Conservation (phyloP, 2,329 filamentous ascomycete species). For the Fusarium torreyae region DNA sequence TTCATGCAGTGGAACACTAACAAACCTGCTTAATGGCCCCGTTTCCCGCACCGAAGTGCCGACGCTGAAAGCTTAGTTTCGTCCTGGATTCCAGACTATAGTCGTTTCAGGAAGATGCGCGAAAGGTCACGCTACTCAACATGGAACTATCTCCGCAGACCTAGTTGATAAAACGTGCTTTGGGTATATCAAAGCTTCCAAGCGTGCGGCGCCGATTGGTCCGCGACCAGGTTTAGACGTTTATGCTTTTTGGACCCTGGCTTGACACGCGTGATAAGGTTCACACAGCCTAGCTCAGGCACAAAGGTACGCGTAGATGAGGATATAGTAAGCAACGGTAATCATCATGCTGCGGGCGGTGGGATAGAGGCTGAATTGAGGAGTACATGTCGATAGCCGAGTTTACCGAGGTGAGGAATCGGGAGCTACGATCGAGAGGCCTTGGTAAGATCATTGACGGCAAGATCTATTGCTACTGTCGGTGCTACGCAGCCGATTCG, state of each 20-base stretch:
- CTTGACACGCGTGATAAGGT: slow-evolving; percentile 2
- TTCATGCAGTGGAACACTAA: background rate
- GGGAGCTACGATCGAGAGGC: no score
- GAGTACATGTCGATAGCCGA: slow-evolving; percentile 11
- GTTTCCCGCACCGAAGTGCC: slow-evolving; percentile 24
- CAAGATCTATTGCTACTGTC: no score
- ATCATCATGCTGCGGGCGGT: background rate
- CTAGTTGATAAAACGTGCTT: slow-evolving; percentile 19
- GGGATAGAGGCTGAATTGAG: slow-evolving; percentile 16
- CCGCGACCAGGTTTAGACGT: background rate
- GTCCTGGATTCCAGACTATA: background rate
- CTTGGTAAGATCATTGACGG: no score
- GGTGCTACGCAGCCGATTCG: no score
- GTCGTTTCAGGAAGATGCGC: slow-evolving; percentile 26
- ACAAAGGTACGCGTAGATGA: background rate
- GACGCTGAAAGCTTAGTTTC: slow-evolving; percentile 6
- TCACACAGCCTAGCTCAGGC: slow-evolving; percentile 3
- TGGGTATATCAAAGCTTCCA: background rate
- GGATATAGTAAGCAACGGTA: slow-evolving; percentile 18
- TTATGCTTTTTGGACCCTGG: slow-evolving; percentile 2
- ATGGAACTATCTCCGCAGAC: slow-evolving; percentile 23
- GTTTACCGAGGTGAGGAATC: slow-evolving; percentile 13
- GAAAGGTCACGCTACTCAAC: slow-evolving; percentile 4
- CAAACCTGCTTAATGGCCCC: background rate
- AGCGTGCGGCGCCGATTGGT: slow-evolving; percentile 6